phyloP scores from a whole-genome alignment of 495 filamentous ascomycete genomes.

The Hypoxylon fuscum region DNA sequence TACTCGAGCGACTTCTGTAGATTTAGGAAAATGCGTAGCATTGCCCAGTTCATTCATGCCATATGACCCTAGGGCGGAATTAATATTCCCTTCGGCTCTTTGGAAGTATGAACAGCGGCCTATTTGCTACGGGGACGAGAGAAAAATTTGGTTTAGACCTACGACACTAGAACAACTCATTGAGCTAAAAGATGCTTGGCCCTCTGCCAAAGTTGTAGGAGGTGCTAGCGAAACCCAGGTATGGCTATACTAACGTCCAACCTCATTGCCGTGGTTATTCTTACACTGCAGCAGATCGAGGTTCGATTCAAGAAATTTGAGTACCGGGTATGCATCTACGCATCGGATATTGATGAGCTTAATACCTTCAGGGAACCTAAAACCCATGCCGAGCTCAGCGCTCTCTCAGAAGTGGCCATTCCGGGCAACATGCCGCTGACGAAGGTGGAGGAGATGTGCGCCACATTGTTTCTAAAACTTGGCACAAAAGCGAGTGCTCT shows the following conservation, averaged over 20 bases:
- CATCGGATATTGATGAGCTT: constrained; percentile 83
- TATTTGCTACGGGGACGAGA: constrained; percentile 81
- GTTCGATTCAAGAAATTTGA: constrained; percentile 87
- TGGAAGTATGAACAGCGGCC: constrained; percentile 74
- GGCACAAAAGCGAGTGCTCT: constrained; percentile 68
- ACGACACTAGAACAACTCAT: constrained; percentile 79
- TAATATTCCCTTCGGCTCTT: constrained; percentile 83
- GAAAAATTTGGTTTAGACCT: constrained; percentile 83
- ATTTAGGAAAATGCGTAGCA: constrained; percentile 57
- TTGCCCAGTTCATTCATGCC: constrained; percentile 75
- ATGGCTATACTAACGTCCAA: background rate
- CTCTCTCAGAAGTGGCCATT: constrained; percentile 81
- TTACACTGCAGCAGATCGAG: constrained; percentile 63
- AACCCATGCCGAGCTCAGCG: constrained; percentile 73
- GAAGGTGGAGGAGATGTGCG: constrained; percentile 67
- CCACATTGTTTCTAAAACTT: constrained; percentile 52
- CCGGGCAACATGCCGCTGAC: constrained; percentile 68
- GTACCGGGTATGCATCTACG: constrained; percentile 78
- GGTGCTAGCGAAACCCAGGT: constrained; percentile 84
- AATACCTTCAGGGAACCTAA: constrained; percentile 72
- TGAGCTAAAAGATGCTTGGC: constrained; percentile 79
- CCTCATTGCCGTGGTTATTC: background rate
- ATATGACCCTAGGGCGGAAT: constrained; percentile 80
- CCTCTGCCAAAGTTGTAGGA: constrained; percentile 82
- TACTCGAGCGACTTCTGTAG: constrained; percentile 23